Evolutionary conservation across 73 alveolate genomes (phyloP).

Genomic region (Durusdinium trenchii): DNA sequence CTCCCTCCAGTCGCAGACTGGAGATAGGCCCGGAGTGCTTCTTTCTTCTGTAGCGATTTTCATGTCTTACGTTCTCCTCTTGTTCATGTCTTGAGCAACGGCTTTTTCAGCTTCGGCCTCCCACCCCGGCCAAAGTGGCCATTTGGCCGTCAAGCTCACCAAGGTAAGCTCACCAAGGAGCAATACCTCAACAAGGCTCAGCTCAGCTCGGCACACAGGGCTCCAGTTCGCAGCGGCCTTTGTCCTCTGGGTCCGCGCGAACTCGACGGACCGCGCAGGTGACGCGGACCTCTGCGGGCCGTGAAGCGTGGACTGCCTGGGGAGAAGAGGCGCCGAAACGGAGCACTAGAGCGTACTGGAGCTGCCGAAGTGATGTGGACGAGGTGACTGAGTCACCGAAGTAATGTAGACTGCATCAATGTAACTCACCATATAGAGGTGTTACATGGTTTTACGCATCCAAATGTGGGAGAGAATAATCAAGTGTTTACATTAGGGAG

Average conservation of each 20-base stretch:
- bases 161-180: slow-evolving; percentile 70
- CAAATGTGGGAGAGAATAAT: neutral
- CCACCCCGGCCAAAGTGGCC: neutral
- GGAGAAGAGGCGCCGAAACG: slow-evolving; percentile 55
- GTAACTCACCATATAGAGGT: neutral
- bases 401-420: neutral
- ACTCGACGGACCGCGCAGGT: slow-evolving; percentile 6
- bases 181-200: slow-evolving; percentile 60
- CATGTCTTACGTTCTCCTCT: neutral
- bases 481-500: neutral
- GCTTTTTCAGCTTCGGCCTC: neutral
- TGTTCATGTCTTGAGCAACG: neutral
- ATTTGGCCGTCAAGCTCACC: neutral
- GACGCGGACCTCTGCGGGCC: slow-evolving; percentile 60
- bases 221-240: neutral
- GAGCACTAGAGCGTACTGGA: neutral
- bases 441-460: neutral
- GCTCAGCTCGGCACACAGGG: neutral
- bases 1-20: no score
- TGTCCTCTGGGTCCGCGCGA: neutral
- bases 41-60: neutral
- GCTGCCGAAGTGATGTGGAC: neutral
- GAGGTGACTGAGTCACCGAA: neutral
- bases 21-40: no score
- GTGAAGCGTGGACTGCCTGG: slow-evolving; percentile 82